phyloP scores from a whole-genome alignment of 768 basidiomycete species.

The Panaeolus cyanescens region DNA sequence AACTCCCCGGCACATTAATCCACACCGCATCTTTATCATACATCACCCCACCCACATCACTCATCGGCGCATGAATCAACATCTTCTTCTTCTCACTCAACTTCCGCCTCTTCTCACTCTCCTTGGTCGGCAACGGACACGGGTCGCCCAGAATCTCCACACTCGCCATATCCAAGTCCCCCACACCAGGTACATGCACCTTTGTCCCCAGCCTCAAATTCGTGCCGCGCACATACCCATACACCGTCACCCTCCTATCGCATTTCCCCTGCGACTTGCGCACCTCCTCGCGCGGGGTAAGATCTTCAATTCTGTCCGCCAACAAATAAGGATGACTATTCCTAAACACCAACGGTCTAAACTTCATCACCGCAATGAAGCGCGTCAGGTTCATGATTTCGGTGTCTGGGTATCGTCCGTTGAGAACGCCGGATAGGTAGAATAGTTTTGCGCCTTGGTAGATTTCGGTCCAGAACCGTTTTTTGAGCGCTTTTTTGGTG shows the following conservation, averaged over 20 bases:
- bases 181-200: constrained; percentile 94
- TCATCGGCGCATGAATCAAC: constrained; percentile 96
- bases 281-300: constrained; percentile 85
- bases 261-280: constrained; percentile 82
- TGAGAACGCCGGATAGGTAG: constrained; percentile 94
- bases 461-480: constrained; percentile 99
- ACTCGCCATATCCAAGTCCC: constrained; percentile 78
- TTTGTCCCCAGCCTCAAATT: constrained; percentile 75
- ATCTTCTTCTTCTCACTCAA: constrained; percentile 94
- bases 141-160: constrained; percentile 87
- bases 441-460: constrained; percentile 99
- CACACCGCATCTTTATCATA: constrained; percentile 99
- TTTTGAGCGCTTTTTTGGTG: constrained; percentile 94
- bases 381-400: constrained; percentile 96
- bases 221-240: constrained; percentile 93
- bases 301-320: constrained; percentile 92
- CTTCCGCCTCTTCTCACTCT: constrained; percentile 89
- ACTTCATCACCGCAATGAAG: constrained; percentile 98
- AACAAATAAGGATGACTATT: constrained; percentile 95
- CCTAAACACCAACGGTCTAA: constrained; percentile 94
- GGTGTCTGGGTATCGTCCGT: constrained; percentile 95
- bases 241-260: constrained; percentile 91
- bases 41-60: constrained; percentile 93
- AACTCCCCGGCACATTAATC: constrained; percentile 96
- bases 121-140: constrained; percentile 89